Evolutionary conservation across 176 grass and related monocot species (phyloP), one percentile per base, ranked within the genome.

Genomic region (Musa beccarii): DNA sequence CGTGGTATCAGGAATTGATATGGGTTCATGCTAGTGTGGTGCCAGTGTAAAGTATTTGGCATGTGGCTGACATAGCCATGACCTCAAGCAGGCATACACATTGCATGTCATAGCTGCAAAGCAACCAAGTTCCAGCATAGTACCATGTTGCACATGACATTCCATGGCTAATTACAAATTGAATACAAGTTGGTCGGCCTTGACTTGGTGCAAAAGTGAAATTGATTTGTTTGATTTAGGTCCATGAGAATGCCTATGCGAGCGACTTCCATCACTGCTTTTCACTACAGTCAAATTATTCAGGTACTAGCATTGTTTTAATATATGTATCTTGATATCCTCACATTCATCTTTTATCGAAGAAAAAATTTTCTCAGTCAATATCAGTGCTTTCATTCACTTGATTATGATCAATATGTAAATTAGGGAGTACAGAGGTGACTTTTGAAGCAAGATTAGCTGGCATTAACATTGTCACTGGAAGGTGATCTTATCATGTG

Each of bases 221-320:
- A 68, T 34, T 16, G 11, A 68, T 68, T 43, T 12, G 5, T 53
- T 53, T 80, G 34, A 77, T 78, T 54, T 76, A 93, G 94, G 94
- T 98, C 78, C 90, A 98, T 64, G 94, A 98, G 87, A 93, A 98
- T 93, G 86, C 90, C 17, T 98, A 93, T 76, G 63, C 80, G 14
- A 98, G 94, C 64, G 84, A 93, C 34, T 98, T 98, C 78, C 94
- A 93, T 81, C 94, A 98, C 75, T 98, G 94, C 79, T 98, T 89
- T 72, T 80, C 81, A 57, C 20, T 84, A 72, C 79, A 84, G 29
- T 78, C 82, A 81, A 98, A 98, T 85, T 89, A 82, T 61, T 87
- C 86, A 10, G 90, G 94, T 68, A 49, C 3, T 59, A 56, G 5
- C 9, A 74, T 56, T 14, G 21, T 74, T 24, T 28, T 56, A 19